Conservation (phyloP, 106 monocot genomes). For the Triglochin maritima region DNA sequence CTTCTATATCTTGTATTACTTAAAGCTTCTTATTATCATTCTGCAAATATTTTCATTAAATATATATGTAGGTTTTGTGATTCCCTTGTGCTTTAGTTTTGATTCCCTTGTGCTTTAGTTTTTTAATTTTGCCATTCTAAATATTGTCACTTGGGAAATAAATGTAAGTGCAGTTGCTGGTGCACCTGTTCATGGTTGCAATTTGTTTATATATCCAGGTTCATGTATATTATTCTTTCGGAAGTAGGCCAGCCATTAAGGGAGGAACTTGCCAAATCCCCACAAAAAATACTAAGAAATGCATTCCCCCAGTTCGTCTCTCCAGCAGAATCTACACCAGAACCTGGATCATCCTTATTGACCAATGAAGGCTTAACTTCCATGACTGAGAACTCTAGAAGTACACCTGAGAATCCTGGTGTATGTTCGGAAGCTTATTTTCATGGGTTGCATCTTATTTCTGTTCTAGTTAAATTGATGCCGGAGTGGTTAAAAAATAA, state of each 20-base stretch:
- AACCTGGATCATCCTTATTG: constrained; percentile 28
- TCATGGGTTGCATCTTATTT: constrained; percentile 83
- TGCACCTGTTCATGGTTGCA: no score
- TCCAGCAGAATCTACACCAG: constrained; percentile 21
- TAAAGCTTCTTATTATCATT: no score
- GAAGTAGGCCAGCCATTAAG: constrained; percentile 77
- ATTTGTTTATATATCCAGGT: constrained; percentile 35
- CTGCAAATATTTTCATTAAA: no score
- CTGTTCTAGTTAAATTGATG: constrained; percentile 82
- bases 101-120: no score
- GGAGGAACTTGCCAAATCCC: constrained; percentile 85
- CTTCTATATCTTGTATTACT: no score
- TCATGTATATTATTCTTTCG: constrained; percentile 87
- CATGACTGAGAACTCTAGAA: constrained; percentile 32
- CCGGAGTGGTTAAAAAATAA: constrained; percentile 90
- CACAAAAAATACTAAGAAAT: constrained; percentile 76
- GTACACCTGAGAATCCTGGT: constrained; percentile 20
- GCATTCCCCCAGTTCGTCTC: constrained; percentile 67
- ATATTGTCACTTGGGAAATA: no score
- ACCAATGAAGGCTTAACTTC: constrained; percentile 41
- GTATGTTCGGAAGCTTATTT: constrained; percentile 67
- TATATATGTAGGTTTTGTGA: no score
- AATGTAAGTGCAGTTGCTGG: neutral
- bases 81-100: no score
- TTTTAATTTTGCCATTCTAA: no score